These are phyloP conservation scores for Naganishia vishniacii DNA, from an alignment of 768 basidiomycete genomes.

Conservation along the genomic window DNA sequence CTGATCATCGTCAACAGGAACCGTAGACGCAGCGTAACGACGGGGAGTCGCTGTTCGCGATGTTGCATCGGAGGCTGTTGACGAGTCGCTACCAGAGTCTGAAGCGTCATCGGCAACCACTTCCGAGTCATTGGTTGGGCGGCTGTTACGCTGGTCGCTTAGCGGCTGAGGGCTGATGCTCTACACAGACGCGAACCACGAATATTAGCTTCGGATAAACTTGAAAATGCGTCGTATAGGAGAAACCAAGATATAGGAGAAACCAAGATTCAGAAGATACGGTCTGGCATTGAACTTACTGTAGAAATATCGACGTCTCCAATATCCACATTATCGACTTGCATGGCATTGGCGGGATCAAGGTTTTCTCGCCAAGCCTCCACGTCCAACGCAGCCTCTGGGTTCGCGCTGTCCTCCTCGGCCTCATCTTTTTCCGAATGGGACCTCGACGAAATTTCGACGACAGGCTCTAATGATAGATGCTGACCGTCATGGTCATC, in stretches of 20 bases:
- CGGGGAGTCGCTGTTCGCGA: neutral
- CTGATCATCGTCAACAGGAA: neutral
- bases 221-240: too few relatives aligned
- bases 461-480: neutral
- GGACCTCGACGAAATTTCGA: neutral
- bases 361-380: slow-evolving; percentile 8
- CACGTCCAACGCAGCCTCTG: neutral
- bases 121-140: neutral
- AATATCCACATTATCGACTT: neutral
- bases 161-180: too few relatives aligned
- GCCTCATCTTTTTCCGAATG: neutral
- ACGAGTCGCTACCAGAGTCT: neutral
- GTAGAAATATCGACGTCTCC: too few relatives aligned
- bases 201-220: too few relatives aligned
- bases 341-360: neutral
- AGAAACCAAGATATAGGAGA: too few relatives aligned
- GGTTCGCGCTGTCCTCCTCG: neutral
- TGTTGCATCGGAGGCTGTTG: neutral
- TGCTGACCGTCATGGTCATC: neutral
- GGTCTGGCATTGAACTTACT: too few relatives aligned
- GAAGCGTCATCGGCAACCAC: neutral
- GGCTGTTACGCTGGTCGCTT: too few relatives aligned
- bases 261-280: too few relatives aligned
- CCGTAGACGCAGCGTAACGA: neutral
- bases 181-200: too few relatives aligned